These are phyloP conservation scores for Magnusiomyces suaveolens DNA, from an alignment of 1,139 yeast species.

Conservation along the genomic window DNA sequence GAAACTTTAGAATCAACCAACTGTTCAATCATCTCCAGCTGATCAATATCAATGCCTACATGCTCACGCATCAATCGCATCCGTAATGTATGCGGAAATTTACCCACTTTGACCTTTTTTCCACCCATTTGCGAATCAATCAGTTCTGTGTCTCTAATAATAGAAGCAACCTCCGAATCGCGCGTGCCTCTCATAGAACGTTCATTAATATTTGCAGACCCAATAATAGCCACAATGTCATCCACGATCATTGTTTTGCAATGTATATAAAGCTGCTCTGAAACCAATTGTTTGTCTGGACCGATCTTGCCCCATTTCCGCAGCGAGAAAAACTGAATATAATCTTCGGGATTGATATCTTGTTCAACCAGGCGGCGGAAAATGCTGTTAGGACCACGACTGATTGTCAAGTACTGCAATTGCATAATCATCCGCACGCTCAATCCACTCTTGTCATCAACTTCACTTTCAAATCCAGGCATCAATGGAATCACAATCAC, in stretches of 20 bases:
- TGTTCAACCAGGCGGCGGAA: conserved; percentile 68
- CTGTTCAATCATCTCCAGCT: conserved; percentile 74
- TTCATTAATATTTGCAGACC: conserved; percentile 19
- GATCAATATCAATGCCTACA: conserved; percentile 85
- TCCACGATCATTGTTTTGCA: conserved; percentile 44
- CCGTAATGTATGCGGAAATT: conserved; percentile 82
- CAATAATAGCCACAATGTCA: conserved; percentile 16
- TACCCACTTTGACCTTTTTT: conserved; percentile 66
- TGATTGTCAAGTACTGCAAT: conserved; percentile 88
- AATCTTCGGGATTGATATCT: conserved; percentile 81
- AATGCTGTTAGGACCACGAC: conserved; percentile 83
- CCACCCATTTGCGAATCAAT: conserved; percentile 75
- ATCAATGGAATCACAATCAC: conserved; percentile 83
- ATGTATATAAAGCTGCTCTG: conserved; percentile 89
- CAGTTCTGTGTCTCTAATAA: conserved; percentile 74
- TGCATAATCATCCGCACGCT: conserved; percentile 93
- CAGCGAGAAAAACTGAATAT: conserved; percentile 82
- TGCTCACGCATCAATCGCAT: conserved; percentile 94
- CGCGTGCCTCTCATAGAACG: conserved; percentile 46
- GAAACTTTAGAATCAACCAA: conserved; percentile 16
- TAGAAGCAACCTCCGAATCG: conserved; percentile 89
- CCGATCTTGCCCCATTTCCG: conserved; percentile 96
- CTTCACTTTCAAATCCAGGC: conserved; percentile 96
- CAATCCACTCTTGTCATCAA: conserved; percentile 88
- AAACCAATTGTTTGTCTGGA: conserved; percentile 58